Conservation (phyloP, 495 filamentous ascomycete genomes). For the Hypoxylon perforatum region DNA sequence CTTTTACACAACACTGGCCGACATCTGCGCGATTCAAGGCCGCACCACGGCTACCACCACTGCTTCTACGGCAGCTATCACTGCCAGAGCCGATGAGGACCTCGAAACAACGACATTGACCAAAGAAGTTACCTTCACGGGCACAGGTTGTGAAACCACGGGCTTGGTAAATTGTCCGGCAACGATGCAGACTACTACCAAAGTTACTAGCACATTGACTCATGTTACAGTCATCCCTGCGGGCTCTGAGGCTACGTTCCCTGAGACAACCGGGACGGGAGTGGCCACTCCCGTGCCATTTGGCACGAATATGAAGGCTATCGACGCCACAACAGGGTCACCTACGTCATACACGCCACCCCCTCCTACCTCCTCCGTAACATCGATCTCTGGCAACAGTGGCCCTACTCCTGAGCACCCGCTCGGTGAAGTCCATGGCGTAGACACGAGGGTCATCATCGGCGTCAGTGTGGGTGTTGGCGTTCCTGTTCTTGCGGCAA, state of each 20-base stretch:
- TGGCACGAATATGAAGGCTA: conserved; percentile 48
- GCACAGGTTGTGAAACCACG: conserved; percentile 49
- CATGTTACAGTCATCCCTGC: conserved; percentile 51
- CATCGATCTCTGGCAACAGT: conserved; percentile 4
- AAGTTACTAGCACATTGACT: conserved; percentile 46
- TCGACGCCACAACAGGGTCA: conserved; percentile 51
- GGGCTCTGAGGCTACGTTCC: conserved; percentile 51
- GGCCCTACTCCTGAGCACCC: conserved; percentile 16
- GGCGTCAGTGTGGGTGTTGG: conserved; percentile 58
- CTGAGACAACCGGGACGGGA: conserved; percentile 42
- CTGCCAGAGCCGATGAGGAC: conserved; percentile 41
- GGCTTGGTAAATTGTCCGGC: conserved; percentile 60
- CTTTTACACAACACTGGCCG: conserved; percentile 63
- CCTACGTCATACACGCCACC: conserved; percentile 48
- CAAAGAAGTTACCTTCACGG: conserved; percentile 51
- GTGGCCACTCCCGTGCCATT: conserved; percentile 52
- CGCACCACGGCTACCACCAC: conserved; percentile 31
- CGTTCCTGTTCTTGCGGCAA: conserved; percentile 49
- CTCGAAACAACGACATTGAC: conserved; percentile 51
- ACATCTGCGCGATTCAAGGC: conserved; percentile 54
- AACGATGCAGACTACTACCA: conserved; percentile 55
- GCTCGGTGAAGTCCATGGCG: conserved; percentile 35
- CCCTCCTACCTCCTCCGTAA: conserved; percentile 22
- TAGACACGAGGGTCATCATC: conserved; percentile 54
- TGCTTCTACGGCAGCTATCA: conserved; percentile 41